These are phyloP conservation scores for Mortierella sp. DNA, from an alignment of 371 early-diverging fungal genomes.

Conservation along the genomic window DNA sequence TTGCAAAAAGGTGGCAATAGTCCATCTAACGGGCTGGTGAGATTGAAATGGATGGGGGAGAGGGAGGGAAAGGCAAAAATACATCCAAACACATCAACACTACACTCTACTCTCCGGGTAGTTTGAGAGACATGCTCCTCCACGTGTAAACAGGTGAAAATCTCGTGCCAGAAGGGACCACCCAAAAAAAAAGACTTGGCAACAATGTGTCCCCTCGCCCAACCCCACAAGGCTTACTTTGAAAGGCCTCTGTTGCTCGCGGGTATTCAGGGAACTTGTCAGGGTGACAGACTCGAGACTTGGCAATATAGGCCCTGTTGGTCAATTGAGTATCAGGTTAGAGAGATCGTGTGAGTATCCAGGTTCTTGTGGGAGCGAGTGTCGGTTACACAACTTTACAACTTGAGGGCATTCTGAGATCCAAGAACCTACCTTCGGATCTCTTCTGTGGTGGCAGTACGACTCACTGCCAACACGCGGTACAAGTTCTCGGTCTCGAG, in stretches of 20 bases:
- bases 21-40: too few relatives aligned
- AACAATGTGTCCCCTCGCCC: not conserved
- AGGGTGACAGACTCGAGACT: conserved; percentile 56
- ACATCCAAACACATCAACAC: not conserved
- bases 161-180: conserved; percentile 57
- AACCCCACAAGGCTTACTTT: conserved; percentile 41
- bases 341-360: too few relatives aligned
- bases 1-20: too few relatives aligned
- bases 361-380: too few relatives aligned
- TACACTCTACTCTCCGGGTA: too few relatives aligned
- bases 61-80: not conserved
- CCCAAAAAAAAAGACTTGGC: conserved; percentile 4
- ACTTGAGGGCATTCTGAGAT: too few relatives aligned
- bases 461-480: conserved; percentile 44
- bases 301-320: conserved; percentile 48
- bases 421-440: conserved; percentile 38
- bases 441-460: conserved; percentile 46
- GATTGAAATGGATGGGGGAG: too few relatives aligned
- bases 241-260: conserved; percentile 58
- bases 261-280: conserved; percentile 60
- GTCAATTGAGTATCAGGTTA: not conserved
- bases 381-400: too few relatives aligned
- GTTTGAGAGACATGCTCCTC: conserved; percentile 19
- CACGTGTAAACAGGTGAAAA: conserved; percentile 35
- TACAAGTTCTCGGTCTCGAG: conserved; percentile 51